Base-by-base conservation (phyloP, 1,139 yeast species). In the Sugiyamaella novakii region DNA sequence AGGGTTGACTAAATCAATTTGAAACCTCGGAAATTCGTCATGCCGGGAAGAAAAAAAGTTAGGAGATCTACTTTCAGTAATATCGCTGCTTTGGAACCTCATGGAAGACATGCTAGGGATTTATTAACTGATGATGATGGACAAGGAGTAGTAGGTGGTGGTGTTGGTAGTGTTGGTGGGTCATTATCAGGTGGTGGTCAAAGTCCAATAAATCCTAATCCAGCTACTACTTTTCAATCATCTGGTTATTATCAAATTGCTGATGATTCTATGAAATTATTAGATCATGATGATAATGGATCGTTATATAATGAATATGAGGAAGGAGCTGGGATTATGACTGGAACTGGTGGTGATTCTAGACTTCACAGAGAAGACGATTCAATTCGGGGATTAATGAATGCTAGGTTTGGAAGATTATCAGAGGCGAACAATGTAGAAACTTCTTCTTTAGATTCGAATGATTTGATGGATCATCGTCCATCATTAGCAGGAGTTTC, bases 61-160 rank as follows among this genome's bases (percentile, higher is more conserved):
- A 46, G 61, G 40, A 47, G 61, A 22, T 47, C 60, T 3, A 58
- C 61, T 7, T 58, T 58, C 43, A 54, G 59, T 34, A 56, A 55
- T 46, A 53, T 57, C 15, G 55, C 54, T 5, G 50, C 55, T 10
- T 38, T 59, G n/a, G 59, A 55, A 42, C 49, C 61, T 10, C 62
- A 59, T 37, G 62, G 62, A 3, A 14, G 46, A 11, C 37, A 48
- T 10, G 36, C 47, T 8, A 36, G 29, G 8, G 38, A 35, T 8
- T 18, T 42, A 8, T 5, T 22, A 11, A 31, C 19, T 18, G 27
- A 42, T 22, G 18, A 37, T n/a, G 41, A n/a, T 10, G 22, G 27
- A 10, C 18, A 31, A 18, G 25, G 31, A 8, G 15, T 10, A 18
- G 22, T 8, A 12, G 24, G 37, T 18, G 21, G 21, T 3, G 40